Percentiles rank a stretch among this genome's conserved stretches.
These are phyloP conservation scores for Pythium catenulatum DNA, from an alignment of 352 stramenopile species.

Conservation along the genomic window DNA sequence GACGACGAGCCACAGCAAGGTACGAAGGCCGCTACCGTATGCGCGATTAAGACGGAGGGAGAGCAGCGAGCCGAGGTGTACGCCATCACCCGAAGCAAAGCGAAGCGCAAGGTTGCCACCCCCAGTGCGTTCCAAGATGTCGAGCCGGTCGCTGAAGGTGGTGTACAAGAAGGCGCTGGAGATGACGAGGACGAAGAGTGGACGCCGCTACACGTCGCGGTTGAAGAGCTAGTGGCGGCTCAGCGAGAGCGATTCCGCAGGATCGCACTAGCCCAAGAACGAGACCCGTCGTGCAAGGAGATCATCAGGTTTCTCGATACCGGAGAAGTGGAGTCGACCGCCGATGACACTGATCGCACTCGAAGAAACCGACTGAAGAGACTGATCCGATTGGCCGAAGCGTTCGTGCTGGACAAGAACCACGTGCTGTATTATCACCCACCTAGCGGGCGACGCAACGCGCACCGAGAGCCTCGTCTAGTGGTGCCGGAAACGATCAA, in stretches of 20 bases:
- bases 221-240: neutral
- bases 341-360: neutral
- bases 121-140: neutral
- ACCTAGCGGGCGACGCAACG: neutral
- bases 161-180: no score
- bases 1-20: neutral
- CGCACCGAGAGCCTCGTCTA: neutral
- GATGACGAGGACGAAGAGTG: neutral
- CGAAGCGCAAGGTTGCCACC: neutral
- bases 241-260: conserved; percentile 9
- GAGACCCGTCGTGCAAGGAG: neutral
- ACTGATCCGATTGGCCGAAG: neutral
- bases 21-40: no score
- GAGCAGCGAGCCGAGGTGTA: neutral
- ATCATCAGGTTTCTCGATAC: neutral
- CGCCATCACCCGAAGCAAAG: neutral
- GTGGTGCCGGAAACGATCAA: neutral
- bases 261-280: neutral
- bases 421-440: conserved; percentile 19
- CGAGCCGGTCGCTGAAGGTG: neutral
- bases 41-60: neutral
- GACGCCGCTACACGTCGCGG: neutral
- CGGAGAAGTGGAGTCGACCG: neutral
- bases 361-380: neutral
- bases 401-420: neutral